A percentile compares a stretch with the other conserved stretches of the same genome.
Conservation (phyloP, 768 basidiomycete genomes). For the Vararia minispora region DNA sequence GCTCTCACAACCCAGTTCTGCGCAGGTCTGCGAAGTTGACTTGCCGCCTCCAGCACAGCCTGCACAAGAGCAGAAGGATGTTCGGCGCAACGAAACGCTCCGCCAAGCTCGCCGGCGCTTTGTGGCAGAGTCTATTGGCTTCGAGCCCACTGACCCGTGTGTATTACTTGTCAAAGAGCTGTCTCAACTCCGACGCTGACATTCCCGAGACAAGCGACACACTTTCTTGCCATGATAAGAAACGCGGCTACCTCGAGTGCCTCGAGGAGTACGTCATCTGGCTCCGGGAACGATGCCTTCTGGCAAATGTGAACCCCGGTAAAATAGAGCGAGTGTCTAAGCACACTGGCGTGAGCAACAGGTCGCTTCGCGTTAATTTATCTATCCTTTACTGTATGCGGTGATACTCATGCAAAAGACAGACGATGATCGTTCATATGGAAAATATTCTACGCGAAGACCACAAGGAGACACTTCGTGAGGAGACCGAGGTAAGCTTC, state of each 20-base stretch:
- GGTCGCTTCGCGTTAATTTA: conserved; percentile 46
- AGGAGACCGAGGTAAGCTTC: conserved; percentile 42
- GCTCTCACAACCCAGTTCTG: too few species aligned
- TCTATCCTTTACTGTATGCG: neutral
- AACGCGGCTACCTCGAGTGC: conserved; percentile 62
- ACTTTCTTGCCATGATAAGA: conserved; percentile 75
- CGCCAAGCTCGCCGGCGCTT: conserved; percentile 49
- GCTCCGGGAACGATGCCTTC: conserved; percentile 48
- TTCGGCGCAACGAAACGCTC: conserved; percentile 32
- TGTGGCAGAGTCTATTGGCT: conserved; percentile 43
- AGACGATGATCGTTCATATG: conserved; percentile 68
- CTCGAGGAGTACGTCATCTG: conserved; percentile 61
- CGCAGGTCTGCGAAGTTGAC: too few species aligned
- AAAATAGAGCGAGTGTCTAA: conserved; percentile 37
- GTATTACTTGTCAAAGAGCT: conserved; percentile 15
- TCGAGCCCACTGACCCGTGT: conserved; percentile 52
- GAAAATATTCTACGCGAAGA: conserved; percentile 41
- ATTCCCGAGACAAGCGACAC: conserved; percentile 33
- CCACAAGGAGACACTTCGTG: conserved; percentile 35
- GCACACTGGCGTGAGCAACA: conserved; percentile 46
- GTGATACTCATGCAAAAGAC: neutral
- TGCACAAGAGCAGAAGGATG: neutral
- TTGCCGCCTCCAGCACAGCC: too few species aligned
- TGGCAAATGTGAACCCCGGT: conserved; percentile 35
- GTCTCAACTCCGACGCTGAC: neutral